Evolutionary conservation across 306 rosid genomes (phyloP), one percentile per base, ranked within the genome.

Genomic region (Clitoria ternatea): DNA sequence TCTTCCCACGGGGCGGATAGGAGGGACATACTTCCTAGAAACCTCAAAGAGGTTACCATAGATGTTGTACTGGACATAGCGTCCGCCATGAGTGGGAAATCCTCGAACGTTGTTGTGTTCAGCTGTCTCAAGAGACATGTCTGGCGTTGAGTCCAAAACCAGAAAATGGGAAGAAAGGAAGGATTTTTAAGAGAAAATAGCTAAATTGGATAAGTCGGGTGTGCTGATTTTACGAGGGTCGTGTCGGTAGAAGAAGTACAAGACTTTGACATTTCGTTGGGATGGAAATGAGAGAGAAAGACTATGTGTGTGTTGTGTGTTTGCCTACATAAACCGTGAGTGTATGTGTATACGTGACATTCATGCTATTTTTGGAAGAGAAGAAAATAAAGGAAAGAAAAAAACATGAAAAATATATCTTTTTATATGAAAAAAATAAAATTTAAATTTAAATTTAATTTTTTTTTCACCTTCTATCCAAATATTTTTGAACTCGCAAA

Each of bases 1-100:
- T 83, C 96, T 90, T 11, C 98, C 98, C 56, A 93, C 87, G 1
- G 98, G 98, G 39, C 93, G 86, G 14, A 93, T 82, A 4, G 98
- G 98, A 39, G 98, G 98, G 22, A 87, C 83, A 69, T 93, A 93
- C 92, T 93, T 93, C 36, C 72, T 83, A 0, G 97, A 85, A 47
- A 90, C 97, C 77, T 93, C 94, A 52, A 93, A 93, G 60, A 88
- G 81, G 69, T 90, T 93, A 2, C 98, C 98, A 67, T 86, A 88
- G 71, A 93, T 79, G 67, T 93, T 93, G 83, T 93, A 93, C 77
- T 82, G 97, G 65, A 87, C 65, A 45, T 88, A 93, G 14, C 82
- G 81, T 48, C 94, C 98, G 6, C 92, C 96, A 69, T 93, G 84
- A 60, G 90, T 85, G 26, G 85, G 83, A 23, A 74, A n/a, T 4